phyloP scores from a whole-genome alignment of 1,284 basidiomycete species.

The Puccinia polysora region DNA sequence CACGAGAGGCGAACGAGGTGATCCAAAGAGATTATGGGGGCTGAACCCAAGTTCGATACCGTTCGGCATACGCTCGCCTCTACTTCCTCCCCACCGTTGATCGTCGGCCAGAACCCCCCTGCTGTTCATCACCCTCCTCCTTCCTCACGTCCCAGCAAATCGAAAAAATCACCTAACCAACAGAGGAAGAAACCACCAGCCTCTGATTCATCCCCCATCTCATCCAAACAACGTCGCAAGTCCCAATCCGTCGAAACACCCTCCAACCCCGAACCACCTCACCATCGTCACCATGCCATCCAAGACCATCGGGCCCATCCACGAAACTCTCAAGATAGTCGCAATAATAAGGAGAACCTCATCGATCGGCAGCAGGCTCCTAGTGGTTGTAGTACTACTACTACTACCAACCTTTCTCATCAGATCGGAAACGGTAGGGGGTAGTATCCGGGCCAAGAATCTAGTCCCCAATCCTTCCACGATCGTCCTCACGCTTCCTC shows the following conservation, averaged over 20 bases:
- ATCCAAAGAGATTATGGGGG: constrained; percentile 41
- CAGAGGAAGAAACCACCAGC: constrained; percentile 22
- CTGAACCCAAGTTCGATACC: constrained; percentile 46
- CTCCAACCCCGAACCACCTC: not conserved
- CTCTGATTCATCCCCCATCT: not conserved
- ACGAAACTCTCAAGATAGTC: constrained; percentile 5
- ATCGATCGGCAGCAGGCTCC: not conserved
- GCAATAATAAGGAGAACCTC: constrained; percentile 14
- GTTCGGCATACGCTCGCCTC: constrained; percentile 46
- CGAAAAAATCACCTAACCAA: constrained; percentile 29
- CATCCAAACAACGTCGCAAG: no score
- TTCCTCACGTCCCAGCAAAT: constrained; percentile 22
- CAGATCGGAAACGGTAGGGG: constrained; percentile 36
- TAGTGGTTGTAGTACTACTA: not conserved
- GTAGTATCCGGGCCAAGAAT: constrained; percentile 30
- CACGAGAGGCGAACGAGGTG: constrained; percentile 45
- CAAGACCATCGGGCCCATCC: no score
- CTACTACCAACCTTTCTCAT: no score
- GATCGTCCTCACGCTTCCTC: no score
- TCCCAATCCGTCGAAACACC: not conserved
- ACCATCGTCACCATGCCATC: not conserved
- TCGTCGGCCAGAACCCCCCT: no score
- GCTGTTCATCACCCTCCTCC: no score
- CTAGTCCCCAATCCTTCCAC: not conserved
- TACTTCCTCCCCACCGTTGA: not conserved